Percentiles rank a stretch among this genome's conserved stretches.
Evolutionary conservation across 352 stramenopile genomes (phyloP).

Genomic region (Phytophthora palmivora): DNA sequence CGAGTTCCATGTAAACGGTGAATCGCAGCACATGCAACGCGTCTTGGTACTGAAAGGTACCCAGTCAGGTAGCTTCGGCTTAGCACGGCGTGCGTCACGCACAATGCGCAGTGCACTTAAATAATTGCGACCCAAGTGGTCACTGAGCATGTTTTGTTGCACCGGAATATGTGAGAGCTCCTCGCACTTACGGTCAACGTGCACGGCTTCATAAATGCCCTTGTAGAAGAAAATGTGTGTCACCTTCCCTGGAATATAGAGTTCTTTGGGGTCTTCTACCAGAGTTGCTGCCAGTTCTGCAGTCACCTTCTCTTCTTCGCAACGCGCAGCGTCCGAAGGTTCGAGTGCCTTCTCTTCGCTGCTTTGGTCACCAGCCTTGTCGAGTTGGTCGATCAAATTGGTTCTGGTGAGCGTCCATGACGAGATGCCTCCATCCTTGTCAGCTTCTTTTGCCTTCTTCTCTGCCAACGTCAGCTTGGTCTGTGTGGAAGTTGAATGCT

Average conservation of each 20-base stretch:
- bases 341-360: conserved; percentile 44
- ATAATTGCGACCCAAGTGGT: conserved; percentile 86
- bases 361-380: conserved; percentile 47
- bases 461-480: conserved; percentile 29
- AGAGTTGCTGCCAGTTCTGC: conserved; percentile 57
- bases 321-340: conserved; percentile 38
- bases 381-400: conserved; percentile 83
- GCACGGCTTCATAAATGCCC: conserved; percentile 82
- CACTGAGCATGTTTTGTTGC: conserved; percentile 88
- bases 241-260: conserved; percentile 79
- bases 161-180: conserved; percentile 81
- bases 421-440: conserved; percentile 48
- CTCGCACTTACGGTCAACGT: conserved; percentile 79
- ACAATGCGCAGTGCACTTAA: conserved; percentile 81
- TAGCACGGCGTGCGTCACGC: conserved; percentile 69
- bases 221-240: conserved; percentile 86
- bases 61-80: conserved; percentile 68
- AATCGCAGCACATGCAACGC: conserved; percentile 89
- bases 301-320: conserved; percentile 65
- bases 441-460: conserved; percentile 29
- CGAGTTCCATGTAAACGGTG: conserved; percentile 90
- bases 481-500: conserved; percentile 21
- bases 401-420: conserved; percentile 77
- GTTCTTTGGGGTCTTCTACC: conserved; percentile 73
- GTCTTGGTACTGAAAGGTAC: conserved; percentile 84